phyloP scores from a whole-genome alignment of 345 rosid species.

The Rhizophora apiculata region DNA sequence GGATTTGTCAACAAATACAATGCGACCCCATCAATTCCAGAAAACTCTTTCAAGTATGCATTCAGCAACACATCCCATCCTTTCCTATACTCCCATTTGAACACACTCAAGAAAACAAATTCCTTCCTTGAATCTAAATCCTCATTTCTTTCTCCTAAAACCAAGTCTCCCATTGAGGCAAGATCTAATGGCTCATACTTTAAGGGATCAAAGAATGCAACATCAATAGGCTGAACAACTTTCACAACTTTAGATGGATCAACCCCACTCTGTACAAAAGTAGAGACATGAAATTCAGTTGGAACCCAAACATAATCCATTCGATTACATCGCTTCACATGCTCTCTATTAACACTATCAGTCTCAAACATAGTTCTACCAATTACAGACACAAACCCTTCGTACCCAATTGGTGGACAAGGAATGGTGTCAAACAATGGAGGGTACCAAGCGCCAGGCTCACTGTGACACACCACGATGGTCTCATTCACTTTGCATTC shows the following conservation, averaged over 20 bases:
- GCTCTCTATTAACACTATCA: conserved; percentile 59
- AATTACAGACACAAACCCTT: conserved; percentile 42
- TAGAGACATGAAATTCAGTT: conserved; percentile 69
- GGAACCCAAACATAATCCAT: conserved; percentile 94
- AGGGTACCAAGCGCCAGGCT: conserved; percentile 94
- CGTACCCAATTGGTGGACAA: conserved; percentile 71
- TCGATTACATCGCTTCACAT: conserved; percentile 56
- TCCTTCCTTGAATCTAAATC: conserved; percentile 21
- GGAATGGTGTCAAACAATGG: conserved; percentile 75
- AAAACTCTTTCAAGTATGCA: conserved; percentile 69
- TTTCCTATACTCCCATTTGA: conserved; percentile 86
- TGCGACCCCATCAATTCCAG: conserved; percentile 46
- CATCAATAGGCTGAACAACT: conserved; percentile 79
- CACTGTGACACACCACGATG: conserved; percentile 80
- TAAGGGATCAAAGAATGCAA: conserved; percentile 56
- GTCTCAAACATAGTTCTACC: conserved; percentile 96
- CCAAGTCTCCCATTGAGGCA: conserved; percentile 32
- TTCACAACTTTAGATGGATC: conserved; percentile 73
- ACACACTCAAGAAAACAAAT: conserved; percentile 79
- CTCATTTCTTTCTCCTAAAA: conserved; percentile 39
- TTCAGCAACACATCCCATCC: conserved; percentile 85
- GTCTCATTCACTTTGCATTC: conserved; percentile 56
- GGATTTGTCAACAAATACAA: conserved; percentile 71
- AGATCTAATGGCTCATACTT: conserved; percentile 54
- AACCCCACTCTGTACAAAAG: conserved; percentile 69